These are phyloP conservation scores for Apiospora rasikravindrae DNA, from an alignment of 2,329 filamentous ascomycete genomes.

Conservation along the genomic window DNA sequence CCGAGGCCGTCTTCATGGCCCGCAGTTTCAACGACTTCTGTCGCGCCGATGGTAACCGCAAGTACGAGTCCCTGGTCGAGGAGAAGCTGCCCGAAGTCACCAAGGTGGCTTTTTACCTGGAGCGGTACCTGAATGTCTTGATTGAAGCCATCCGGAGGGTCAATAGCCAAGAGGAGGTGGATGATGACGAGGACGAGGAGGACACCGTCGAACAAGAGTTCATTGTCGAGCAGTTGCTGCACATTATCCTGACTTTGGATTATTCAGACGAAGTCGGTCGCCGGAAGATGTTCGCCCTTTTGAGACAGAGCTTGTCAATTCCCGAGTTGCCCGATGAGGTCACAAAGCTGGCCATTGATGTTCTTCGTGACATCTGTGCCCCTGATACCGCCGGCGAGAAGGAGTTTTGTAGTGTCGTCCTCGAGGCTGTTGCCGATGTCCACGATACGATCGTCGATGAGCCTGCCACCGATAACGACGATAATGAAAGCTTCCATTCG, in stretches of 20 bases:
- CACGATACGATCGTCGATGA: constrained; percentile 90
- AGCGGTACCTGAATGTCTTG: constrained; percentile 76
- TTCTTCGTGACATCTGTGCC: constrained; percentile 82
- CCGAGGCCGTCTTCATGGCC: constrained; percentile 88
- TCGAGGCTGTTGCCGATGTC: constrained; percentile 95
- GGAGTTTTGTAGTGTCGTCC: constrained; percentile 82
- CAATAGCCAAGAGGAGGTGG: constrained; percentile 58
- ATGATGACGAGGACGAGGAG: constrained; percentile 70
- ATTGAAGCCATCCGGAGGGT: constrained; percentile 66
- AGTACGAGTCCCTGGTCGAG: constrained; percentile 77
- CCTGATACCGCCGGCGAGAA: constrained; percentile 74
- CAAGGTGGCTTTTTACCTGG: constrained; percentile 83
- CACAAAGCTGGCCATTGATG: constrained; percentile 85
- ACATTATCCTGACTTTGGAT: constrained; percentile 89
- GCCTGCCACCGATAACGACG: constrained; percentile 55
- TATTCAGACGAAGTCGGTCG: constrained; percentile 98
- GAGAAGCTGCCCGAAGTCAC: constrained; percentile 96
- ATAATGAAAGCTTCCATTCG: constrained; percentile 87
- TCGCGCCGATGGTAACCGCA: constrained; percentile 72
- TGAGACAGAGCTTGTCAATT: constrained; percentile 84
- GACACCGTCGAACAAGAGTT: constrained; percentile 92
- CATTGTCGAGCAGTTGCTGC: constrained; percentile 90
- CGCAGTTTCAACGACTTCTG: constrained; percentile 96
- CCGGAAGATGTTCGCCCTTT: constrained; percentile 91
- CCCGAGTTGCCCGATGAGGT: constrained; percentile 90